These are phyloP conservation scores for Trifolium pratense DNA, from an alignment of 306 rosid genomes.

Conservation along the genomic window DNA sequence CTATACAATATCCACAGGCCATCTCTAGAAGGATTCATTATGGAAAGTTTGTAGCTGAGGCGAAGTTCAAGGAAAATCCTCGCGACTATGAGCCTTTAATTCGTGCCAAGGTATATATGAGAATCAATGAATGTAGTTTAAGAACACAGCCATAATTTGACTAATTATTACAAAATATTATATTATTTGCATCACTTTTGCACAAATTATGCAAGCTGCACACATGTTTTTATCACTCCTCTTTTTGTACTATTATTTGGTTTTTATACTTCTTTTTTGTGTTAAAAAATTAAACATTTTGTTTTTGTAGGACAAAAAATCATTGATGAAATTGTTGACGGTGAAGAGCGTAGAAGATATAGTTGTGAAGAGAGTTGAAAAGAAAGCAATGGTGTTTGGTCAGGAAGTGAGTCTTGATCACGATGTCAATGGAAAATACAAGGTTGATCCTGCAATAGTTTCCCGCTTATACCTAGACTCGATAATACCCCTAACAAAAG, in stretches of 20 bases:
- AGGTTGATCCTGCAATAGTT: constrained; percentile 65
- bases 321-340: constrained; percentile 81
- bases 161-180: too few species aligned
- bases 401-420: constrained; percentile 55
- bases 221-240: background rate
- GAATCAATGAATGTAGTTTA: too few species aligned
- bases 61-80: constrained; percentile 74
- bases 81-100: constrained; percentile 71
- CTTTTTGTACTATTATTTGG: background rate
- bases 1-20: constrained; percentile 55
- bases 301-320: constrained; percentile 62
- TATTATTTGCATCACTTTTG: too few species aligned
- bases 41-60: constrained; percentile 92
- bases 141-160: too few species aligned
- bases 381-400: constrained; percentile 77
- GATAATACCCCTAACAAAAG: constrained; percentile 90
- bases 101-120: constrained; percentile 72
- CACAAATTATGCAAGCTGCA: too few species aligned
- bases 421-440: constrained; percentile 35
- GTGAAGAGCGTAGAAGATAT: constrained; percentile 61
- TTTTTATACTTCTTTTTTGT: background rate
- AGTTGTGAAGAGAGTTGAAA: constrained; percentile 77
- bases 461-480: constrained; percentile 62
- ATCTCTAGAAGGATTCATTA: constrained; percentile 88
- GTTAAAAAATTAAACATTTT: background rate